Base-by-base conservation (phyloP, 345 rosid species). In the Geranium brycei region DNA sequence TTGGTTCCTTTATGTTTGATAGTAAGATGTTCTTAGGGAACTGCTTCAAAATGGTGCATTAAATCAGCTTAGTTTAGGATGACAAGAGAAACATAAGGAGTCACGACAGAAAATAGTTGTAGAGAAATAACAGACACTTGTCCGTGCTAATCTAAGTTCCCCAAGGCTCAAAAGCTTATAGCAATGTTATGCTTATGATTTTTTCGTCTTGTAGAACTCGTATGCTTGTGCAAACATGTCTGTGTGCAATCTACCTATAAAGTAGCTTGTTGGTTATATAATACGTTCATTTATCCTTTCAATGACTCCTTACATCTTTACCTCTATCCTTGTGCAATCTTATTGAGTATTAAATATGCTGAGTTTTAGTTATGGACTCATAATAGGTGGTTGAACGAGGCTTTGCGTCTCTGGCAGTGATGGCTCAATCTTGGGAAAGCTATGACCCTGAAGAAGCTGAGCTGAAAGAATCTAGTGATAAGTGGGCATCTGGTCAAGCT, bases 371-470 rank as follows among this genome's bases (percentile, higher is more conserved):
- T 16, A 57, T 16, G 59, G 4, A 17, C 59, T 64, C 61, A n/a
- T 71, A 47, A 23, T 67, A 90, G 97, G 90, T 85, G 71, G 81
- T 80, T 75, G 78, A 82, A 67, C 70, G 69, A 58, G 87, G 95
- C 72, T 82, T 87, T 80, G 87, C 83, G 70, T 69, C 88, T 41
- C 65, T 87, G 68, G 90, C 90, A 63, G 80, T 80, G 66, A 76
- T 85, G 81, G 78, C 92, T 66, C 77, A 77, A 75, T 82, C 85
- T 71, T 87, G 90, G 86, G 86, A 85, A 67, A 82, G 65, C 76
- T 75, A 70, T 59, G 68, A 75, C 68, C 83, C 75, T 62, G 91
- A 77, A 79, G 86, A 73, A 59, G 69, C 61, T 68, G 85, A 74
- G 70, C 78, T 68, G 66, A 64, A 65, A 66, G 77, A 75, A 66